Conservation (phyloP, 441 rosid species). For the Biscutella auriculata region DNA sequence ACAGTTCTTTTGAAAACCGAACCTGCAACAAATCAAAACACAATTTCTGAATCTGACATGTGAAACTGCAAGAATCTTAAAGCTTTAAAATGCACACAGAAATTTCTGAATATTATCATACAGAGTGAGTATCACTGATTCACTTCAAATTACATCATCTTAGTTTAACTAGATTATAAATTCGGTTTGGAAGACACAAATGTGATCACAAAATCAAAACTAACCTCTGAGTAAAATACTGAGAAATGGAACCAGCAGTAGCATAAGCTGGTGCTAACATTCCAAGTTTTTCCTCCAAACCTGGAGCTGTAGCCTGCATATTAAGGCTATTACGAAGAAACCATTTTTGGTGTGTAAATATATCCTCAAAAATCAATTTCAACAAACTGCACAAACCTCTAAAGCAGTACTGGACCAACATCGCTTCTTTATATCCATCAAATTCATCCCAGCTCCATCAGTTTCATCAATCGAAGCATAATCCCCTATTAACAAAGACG, state of each 20-base stretch:
- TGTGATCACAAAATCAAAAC: neutral
- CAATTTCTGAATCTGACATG: neutral
- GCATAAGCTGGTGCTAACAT: conserved; percentile 81
- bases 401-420: conserved; percentile 55
- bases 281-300: conserved; percentile 74
- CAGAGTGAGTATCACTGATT: neutral
- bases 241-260: conserved; percentile 62
- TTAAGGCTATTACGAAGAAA: conserved; percentile 4
- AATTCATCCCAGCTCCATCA: conserved; percentile 93
- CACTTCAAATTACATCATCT: neutral
- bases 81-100: neutral
- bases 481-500: conserved; percentile 56
- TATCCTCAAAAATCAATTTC: neutral
- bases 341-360: neutral
- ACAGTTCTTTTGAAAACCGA: conserved; percentile 51
- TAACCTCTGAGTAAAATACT: conserved; percentile 76
- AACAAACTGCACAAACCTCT: conserved; percentile 36
- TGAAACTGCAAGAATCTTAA: neutral
- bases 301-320: conserved; percentile 69
- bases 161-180: neutral
- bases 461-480: conserved; percentile 78
- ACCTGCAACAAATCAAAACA: conserved; percentile 35
- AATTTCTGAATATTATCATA: neutral
- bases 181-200: neutral
- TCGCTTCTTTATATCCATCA: conserved; percentile 70